Percentiles rank a stretch among this genome's conserved stretches.
Evolutionary conservation across 2,329 filamentous ascomycete species (phyloP).

Genomic region (Xylaria multiplex): DNA sequence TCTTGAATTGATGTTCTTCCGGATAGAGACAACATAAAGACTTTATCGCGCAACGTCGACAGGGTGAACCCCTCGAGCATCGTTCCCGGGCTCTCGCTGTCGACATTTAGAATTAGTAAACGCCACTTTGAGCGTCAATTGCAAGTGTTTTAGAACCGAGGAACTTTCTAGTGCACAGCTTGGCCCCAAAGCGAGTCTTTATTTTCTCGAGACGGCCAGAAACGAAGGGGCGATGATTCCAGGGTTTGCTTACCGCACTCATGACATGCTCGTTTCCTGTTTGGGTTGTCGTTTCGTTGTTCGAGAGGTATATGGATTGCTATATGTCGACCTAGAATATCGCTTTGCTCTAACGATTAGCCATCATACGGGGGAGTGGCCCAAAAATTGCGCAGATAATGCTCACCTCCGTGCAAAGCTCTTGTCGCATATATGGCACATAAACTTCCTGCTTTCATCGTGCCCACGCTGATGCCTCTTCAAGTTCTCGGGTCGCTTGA

Average conservation of each 20-base stretch:
- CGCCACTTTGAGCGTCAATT: too few relatives aligned
- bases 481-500: conserved; percentile 48
- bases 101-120: too few relatives aligned
- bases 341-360: conserved; percentile 38
- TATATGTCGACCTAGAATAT: conserved; percentile 43
- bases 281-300: conserved; percentile 35
- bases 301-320: conserved; percentile 41
- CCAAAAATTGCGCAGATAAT: background rate
- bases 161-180: too few relatives aligned
- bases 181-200: too few relatives aligned
- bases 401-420: conserved; percentile 47
- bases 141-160: too few relatives aligned
- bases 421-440: conserved; percentile 47
- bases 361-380: conserved; percentile 5
- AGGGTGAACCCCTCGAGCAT: conserved; percentile 47
- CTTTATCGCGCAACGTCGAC: conserved; percentile 43
- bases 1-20: conserved; percentile 39
- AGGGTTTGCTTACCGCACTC: conserved; percentile 38
- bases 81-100: conserved; percentile 42
- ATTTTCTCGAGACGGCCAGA: too few relatives aligned
- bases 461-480: conserved; percentile 48
- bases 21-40: conserved; percentile 45
- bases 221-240: too few relatives aligned
- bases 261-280: conserved; percentile 44
- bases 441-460: conserved; percentile 41